A percentile compares a stretch with the other conserved stretches of the same genome.
Evolutionary conservation across 108 stramenopile genomes (phyloP).

Genomic region (Cyclotella choctawhatcheeana): DNA sequence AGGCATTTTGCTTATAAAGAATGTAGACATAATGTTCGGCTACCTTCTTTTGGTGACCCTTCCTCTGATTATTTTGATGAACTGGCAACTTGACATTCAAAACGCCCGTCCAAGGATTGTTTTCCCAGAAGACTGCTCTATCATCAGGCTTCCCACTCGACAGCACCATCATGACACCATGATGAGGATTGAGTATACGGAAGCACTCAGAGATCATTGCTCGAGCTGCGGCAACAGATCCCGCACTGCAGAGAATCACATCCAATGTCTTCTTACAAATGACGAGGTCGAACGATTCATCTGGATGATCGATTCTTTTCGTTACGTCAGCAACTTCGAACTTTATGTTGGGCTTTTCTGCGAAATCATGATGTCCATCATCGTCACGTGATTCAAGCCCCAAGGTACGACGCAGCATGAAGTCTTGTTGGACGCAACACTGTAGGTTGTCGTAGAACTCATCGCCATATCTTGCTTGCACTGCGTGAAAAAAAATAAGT

Average conservation of each 20-base stretch:
- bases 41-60: slow-evolving; percentile 40
- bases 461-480: slow-evolving; percentile 58
- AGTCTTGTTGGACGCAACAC: slow-evolving; percentile 23
- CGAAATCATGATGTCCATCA: not conserved
- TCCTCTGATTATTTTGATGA: slow-evolving; percentile 23
- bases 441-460: slow-evolving; percentile 34
- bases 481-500: slow-evolving; percentile 5
- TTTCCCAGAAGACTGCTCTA: slow-evolving; percentile 77
- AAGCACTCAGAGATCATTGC: slow-evolving; percentile 61
- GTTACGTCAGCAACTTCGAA: slow-evolving; percentile 77
- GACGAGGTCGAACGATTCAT: slow-evolving; percentile 82
- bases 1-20: slow-evolving; percentile 42
- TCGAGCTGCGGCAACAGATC: slow-evolving; percentile 49
- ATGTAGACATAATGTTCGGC: slow-evolving; percentile 44
- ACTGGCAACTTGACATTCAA: slow-evolving; percentile 43
- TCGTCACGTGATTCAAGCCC: slow-evolving; percentile 49
- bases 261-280: slow-evolving; percentile 87
- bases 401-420: slow-evolving; percentile 16
- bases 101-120: slow-evolving; percentile 54
- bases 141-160: slow-evolving; percentile 75
- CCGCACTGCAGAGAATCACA: slow-evolving; percentile 66
- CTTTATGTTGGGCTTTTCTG: slow-evolving; percentile 45
- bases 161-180: slow-evolving; percentile 75
- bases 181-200: slow-evolving; percentile 61
- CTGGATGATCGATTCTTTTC: slow-evolving; percentile 62